Evolutionary conservation across 805 yeast genomes (phyloP).

Genomic region (Candida oleophila): DNA sequence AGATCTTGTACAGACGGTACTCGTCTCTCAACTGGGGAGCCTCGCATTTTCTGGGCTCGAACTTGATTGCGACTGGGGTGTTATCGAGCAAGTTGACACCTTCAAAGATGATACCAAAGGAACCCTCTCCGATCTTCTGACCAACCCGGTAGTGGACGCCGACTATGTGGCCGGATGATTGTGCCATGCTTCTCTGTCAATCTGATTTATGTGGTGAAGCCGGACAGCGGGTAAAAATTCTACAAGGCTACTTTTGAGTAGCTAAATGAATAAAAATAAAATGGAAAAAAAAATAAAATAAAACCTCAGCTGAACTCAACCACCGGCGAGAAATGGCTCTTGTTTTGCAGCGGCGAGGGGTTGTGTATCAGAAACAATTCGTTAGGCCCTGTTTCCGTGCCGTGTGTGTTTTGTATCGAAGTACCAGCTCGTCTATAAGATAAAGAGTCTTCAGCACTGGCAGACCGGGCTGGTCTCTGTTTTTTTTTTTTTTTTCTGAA

Average conservation of each 20-base stretch:
- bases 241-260: too few species aligned
- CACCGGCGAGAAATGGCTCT: too few species aligned
- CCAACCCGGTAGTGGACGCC: conserved; percentile 97
- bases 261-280: too few species aligned
- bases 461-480: background rate
- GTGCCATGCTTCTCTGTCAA: conserved; percentile 25
- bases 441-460: background rate
- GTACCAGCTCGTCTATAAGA: background rate
- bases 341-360: too few species aligned
- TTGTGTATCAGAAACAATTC: too few species aligned
- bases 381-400: too few species aligned
- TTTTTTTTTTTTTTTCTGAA: background rate
- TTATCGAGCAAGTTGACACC: conserved; percentile 91
- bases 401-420: background rate
- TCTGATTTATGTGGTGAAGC: background rate
- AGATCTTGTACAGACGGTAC: conserved; percentile 88
- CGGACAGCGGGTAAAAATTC: too few species aligned
- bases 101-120: conserved; percentile 96
- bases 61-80: conserved; percentile 92
- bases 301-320: background rate
- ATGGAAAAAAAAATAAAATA: too few species aligned
- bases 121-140: conserved; percentile 97
- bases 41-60: conserved; percentile 94
- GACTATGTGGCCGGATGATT: conserved; percentile 59
- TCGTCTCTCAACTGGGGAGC: conserved; percentile 98